Conservation (phyloP, 2,329 filamentous ascomycete genomes). For the Exophiala oligosperma region DNA sequence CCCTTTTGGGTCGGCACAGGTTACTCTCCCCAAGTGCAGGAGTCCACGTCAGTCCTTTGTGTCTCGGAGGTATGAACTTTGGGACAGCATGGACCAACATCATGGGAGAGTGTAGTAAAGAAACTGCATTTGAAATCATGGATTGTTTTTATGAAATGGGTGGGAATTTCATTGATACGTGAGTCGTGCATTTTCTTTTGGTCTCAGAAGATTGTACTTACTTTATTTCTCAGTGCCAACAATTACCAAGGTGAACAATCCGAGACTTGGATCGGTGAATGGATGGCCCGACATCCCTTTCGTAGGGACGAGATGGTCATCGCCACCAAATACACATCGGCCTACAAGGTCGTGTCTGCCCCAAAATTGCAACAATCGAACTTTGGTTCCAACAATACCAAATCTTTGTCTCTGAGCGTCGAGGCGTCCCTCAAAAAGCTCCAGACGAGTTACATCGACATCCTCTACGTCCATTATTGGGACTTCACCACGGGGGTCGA, state of each 20-base stretch:
- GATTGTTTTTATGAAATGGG: constrained; percentile 50
- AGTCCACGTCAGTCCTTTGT: constrained; percentile 55
- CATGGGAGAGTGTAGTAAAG: constrained; percentile 42
- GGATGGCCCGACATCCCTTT: constrained; percentile 46
- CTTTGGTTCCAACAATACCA: constrained; percentile 41
- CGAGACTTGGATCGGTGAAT: constrained; percentile 52
- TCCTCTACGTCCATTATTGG: constrained; percentile 50
- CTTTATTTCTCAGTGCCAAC: constrained; percentile 36
- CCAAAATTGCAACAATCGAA: constrained; percentile 37
- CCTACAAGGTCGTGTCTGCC: constrained; percentile 31
- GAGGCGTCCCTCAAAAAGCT: constrained; percentile 36
- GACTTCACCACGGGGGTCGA: constrained; percentile 65
- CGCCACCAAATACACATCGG: constrained; percentile 54
- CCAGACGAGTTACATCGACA: constrained; percentile 38
- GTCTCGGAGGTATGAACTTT: constrained; percentile 57
- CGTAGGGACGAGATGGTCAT: constrained; percentile 53
- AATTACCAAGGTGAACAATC: constrained; percentile 45
- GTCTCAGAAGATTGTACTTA: neutral
- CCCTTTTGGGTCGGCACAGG: constrained; percentile 52
- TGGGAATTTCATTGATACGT: constrained; percentile 55
- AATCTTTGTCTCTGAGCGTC: constrained; percentile 35
- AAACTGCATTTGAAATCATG: constrained; percentile 47
- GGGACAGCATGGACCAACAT: constrained; percentile 48
- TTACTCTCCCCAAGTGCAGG: constrained; percentile 53
- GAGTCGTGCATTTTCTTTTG: neutral